Base-by-base conservation (phyloP, 2,329 filamentous ascomycete genomes). In the Stemphylium vesicarium region DNA sequence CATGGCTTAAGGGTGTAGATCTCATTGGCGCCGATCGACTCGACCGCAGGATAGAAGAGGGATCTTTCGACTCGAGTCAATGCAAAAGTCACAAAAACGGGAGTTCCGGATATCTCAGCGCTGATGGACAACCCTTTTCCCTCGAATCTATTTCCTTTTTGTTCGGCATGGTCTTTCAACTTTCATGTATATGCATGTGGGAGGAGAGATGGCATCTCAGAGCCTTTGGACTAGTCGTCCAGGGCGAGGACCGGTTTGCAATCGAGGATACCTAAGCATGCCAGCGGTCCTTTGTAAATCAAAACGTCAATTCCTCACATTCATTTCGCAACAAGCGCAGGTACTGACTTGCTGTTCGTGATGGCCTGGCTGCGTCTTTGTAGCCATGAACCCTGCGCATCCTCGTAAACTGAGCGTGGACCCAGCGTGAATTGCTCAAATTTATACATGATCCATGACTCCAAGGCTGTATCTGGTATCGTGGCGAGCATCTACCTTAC, bases 251-350 rank as follows among this genome's bases (percentile, higher is more conserved):
- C 70, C 68, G 71, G 70, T 73, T 70, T 77, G 72, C 73, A 71
- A 76, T 79, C 75, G 75, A 80, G 77, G 77, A 80, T 74, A 73
- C 75, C 77, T 78, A 73, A 70, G 75, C 74, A 67, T 77, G 77
- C 76, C 71, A 73, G 71, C 66, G 72, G 72, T 72, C 70, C 68
- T 70, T 75, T 72, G 66, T 73, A 74, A 73, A 75, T 74, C 69
- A 66, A 74, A 72, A 63, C 65, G 62, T 67, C 70, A 72, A 71
- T 66, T 69, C 65, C 68, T 68, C 65, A 71, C 60, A 56, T 55
- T 71, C 64, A 59, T 61, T 71, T 47, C n/a, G 16, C 33, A 22
- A 13, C n/a, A 38, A 26, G 16, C 24, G 15, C 20, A 40, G 15
- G 24, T 22, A 15, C 20, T 48, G 36, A 48, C 15, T n/a, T 22